Evolutionary conservation across 2,329 filamentous ascomycete genomes (phyloP).

Genomic region (Botryotinia calthae): DNA sequence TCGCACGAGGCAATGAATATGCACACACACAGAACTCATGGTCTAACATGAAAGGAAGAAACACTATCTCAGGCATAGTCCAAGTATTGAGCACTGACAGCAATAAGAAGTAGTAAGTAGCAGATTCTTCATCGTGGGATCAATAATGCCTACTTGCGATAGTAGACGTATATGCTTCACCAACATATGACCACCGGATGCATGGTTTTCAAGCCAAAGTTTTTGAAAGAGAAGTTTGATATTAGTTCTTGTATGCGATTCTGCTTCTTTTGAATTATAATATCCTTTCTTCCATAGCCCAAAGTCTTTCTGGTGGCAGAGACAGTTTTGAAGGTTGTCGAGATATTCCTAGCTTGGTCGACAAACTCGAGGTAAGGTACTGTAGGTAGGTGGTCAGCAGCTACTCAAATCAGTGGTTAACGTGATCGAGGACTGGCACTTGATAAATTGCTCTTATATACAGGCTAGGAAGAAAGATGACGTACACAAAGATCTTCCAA

Average conservation of each 20-base stretch:
- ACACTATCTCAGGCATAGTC: neutral
- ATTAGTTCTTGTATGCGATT: neutral
- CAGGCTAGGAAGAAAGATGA: neutral
- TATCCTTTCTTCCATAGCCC: neutral
- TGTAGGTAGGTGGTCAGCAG: neutral
- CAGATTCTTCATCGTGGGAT: neutral
- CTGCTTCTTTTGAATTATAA: neutral
- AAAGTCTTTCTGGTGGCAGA: neutral
- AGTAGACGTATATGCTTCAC: neutral
- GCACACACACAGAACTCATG: neutral
- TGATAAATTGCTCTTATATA: neutral
- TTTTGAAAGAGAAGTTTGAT: neutral
- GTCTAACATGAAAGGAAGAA: neutral
- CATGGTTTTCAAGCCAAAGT: neutral
- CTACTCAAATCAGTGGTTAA: neutral
- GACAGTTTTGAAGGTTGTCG: neutral
- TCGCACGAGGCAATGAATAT: neutral
- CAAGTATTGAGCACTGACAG: neutral
- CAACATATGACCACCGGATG: neutral
- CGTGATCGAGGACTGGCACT: neutral
- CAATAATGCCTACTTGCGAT: neutral
- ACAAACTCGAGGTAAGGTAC: neutral
- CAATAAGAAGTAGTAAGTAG: neutral
- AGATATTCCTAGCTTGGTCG: neutral
- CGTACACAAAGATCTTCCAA: neutral